Evolutionary conservation across 805 yeast genomes (phyloP).

Genomic region (Saccharomycopsis olivae): DNA sequence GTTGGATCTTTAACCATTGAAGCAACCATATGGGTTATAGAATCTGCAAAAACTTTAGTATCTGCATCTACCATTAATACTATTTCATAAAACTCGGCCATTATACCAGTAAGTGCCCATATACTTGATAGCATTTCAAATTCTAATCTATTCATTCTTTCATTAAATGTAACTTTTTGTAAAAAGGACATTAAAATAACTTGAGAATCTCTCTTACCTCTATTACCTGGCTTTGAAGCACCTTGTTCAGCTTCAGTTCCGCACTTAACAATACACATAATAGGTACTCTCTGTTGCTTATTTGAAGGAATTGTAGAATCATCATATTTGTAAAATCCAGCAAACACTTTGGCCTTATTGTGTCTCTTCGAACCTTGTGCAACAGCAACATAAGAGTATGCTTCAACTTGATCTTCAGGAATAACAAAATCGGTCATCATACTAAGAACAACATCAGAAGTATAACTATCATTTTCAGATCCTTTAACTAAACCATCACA

Average conservation of each 20-base stretch:
- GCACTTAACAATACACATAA: constrained; percentile 71
- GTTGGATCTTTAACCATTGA: constrained; percentile 79
- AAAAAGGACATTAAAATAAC: constrained; percentile 82
- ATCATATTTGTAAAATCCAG: constrained; percentile 87
- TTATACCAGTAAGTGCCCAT: constrained; percentile 76
- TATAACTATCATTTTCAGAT: constrained; percentile 75
- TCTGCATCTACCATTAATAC: constrained; percentile 94
- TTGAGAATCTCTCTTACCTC: constrained; percentile 95
- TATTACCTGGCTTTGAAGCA: constrained; percentile 74
- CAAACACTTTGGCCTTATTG: constrained; percentile 93
- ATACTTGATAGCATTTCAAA: constrained; percentile 64
- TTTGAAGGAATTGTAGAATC: constrained; percentile 64
- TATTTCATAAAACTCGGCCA: constrained; percentile 73
- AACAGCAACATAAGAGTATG: constrained; percentile 89
- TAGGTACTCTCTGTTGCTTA: constrained; percentile 79
- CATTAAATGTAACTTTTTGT: constrained; percentile 81
- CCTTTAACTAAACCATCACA: constrained; percentile 96
- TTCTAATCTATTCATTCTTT: constrained; percentile 87
- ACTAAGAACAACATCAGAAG: constrained; percentile 81
- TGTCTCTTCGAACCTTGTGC: constrained; percentile 92
- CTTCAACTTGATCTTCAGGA: constrained; percentile 64
- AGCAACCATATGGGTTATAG: constrained; percentile 81
- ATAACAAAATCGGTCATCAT: constrained; percentile 77
- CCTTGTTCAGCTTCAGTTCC: constrained; percentile 76
- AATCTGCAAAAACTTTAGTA: constrained; percentile 79